Percentiles rank a stretch among this genome's conserved stretches.
Evolutionary conservation across 257 asterid species (phyloP).

Genomic region (Plantago ovata): DNA sequence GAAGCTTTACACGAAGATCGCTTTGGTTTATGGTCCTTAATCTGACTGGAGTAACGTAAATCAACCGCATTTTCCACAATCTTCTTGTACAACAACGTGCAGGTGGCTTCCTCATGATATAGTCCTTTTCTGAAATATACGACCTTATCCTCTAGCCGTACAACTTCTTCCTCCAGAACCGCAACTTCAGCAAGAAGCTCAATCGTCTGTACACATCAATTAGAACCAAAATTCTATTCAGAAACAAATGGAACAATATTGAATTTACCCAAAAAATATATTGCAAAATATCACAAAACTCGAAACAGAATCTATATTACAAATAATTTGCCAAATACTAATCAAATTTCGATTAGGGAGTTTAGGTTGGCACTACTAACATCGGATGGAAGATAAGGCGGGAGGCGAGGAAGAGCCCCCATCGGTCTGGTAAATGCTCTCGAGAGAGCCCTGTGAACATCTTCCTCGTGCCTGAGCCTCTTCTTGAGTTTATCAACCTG

Average conservation of each 20-base stretch:
- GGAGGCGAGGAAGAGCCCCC: constrained; percentile 94
- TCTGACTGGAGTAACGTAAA: constrained; percentile 27
- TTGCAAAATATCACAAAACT: not conserved
- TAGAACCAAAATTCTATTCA: constrained; percentile 8
- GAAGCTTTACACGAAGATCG: constrained; percentile 41
- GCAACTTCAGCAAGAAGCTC: constrained; percentile 99
- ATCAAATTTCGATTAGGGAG: not conserved
- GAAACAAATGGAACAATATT: not conserved
- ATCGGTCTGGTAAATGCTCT: constrained; percentile 88
- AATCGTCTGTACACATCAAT: constrained; percentile 47
- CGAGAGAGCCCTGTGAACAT: constrained; percentile 89
- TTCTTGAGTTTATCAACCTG: constrained; percentile 90
- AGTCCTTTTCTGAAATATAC: constrained; percentile 81
- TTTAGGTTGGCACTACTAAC: constrained; percentile 50
- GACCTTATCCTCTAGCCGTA: constrained; percentile 87
- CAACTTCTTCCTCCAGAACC: constrained; percentile 94
- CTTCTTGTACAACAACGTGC: constrained; percentile 65
- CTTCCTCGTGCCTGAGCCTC: constrained; percentile 84
- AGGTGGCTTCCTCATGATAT: constrained; percentile 84
- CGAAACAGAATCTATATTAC: not conserved
- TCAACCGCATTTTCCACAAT: constrained; percentile 46
- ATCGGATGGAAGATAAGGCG: constrained; percentile 80
- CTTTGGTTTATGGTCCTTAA: constrained; percentile 38
- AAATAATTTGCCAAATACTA: not conserved
- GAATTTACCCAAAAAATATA: not conserved